A percentile compares a stretch with the other conserved stretches of the same genome.
phyloP scores from a whole-genome alignment of 331 rosid species.

The Quercus phellos region DNA sequence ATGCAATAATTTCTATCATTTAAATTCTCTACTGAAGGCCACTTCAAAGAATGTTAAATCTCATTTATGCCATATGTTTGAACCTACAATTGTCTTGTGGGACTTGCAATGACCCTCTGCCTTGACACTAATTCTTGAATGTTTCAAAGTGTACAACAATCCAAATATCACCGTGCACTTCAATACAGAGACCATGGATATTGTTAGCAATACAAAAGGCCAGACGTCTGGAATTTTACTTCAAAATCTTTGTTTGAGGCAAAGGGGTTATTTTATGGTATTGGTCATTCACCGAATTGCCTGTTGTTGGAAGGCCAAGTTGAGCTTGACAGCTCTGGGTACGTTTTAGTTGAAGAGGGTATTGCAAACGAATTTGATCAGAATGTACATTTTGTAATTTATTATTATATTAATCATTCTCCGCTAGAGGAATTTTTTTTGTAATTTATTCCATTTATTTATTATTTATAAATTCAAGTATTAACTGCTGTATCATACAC shows the following conservation, averaged over 20 bases:
- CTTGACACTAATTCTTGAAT: constrained; percentile 51
- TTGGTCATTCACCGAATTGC: constrained; percentile 87
- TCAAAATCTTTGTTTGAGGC: constrained; percentile 73
- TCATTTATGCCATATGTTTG: neutral
- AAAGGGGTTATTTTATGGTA: constrained; percentile 90
- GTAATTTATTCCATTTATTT: too few relatives aligned
- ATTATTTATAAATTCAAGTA: too few relatives aligned
- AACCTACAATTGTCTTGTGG: neutral
- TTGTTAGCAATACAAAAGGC: constrained; percentile 76
- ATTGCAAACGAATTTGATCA: constrained; percentile 75
- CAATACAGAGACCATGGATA: constrained; percentile 81
- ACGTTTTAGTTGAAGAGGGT: constrained; percentile 69
- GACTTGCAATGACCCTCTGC: neutral
- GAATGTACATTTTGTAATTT: too few relatives aligned
- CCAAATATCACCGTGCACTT: constrained; percentile 86
- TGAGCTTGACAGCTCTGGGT: constrained; percentile 69
- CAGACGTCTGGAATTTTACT: constrained; percentile 83
- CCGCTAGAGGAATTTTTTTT: too few relatives aligned
- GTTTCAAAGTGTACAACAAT: constrained; percentile 96
- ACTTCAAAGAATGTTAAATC: neutral
- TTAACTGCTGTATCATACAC: too few relatives aligned
- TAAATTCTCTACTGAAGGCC: neutral
- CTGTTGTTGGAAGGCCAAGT: constrained; percentile 83
- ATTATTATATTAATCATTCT: too few relatives aligned
- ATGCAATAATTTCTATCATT: neutral